phyloP scores from a whole-genome alignment of 106 monocot genomes.

The Dioscorea dumetorum region DNA sequence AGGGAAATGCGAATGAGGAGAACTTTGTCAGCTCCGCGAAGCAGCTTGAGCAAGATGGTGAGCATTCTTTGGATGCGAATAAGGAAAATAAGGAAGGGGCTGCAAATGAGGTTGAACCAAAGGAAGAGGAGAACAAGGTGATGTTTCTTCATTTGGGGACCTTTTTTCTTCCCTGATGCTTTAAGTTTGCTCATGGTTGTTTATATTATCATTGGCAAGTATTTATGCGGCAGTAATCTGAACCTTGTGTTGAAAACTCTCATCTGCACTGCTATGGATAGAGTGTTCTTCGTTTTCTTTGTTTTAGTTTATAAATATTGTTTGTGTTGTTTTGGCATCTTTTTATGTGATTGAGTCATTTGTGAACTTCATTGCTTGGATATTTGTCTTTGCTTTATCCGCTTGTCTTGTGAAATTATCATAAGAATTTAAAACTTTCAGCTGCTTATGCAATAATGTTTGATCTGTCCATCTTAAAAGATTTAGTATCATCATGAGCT shows the following conservation, averaged over 20 bases:
- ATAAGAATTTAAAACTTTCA: too few relatives aligned
- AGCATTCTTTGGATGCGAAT: constrained; percentile 11
- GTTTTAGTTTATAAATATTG: too few relatives aligned
- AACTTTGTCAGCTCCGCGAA: constrained; percentile 13
- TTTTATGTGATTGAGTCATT: too few relatives aligned
- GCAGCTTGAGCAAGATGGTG: constrained; percentile 17
- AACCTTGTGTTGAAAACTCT: not conserved
- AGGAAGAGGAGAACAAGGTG: constrained; percentile 43
- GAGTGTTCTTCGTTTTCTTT: too few relatives aligned
- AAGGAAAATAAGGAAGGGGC: constrained; percentile 24
- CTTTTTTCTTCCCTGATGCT: too few relatives aligned
- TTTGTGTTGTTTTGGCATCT: too few relatives aligned
- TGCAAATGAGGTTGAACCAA: constrained; percentile 16
- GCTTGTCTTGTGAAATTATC: too few relatives aligned
- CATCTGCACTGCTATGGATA: not conserved
- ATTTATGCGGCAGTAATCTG: not conserved
- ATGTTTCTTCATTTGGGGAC: not conserved
- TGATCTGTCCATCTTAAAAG: too few relatives aligned
- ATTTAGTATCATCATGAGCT: too few relatives aligned
- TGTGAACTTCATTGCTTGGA: too few relatives aligned
- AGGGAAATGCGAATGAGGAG: constrained; percentile 26
- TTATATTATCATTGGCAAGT: not conserved
- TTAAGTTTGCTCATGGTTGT: not conserved
- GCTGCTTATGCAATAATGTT: too few relatives aligned
- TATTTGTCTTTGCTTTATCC: too few relatives aligned